phyloP scores from a whole-genome alignment of 1,284 basidiomycete species.

The Entoloma clypeatum region DNA sequence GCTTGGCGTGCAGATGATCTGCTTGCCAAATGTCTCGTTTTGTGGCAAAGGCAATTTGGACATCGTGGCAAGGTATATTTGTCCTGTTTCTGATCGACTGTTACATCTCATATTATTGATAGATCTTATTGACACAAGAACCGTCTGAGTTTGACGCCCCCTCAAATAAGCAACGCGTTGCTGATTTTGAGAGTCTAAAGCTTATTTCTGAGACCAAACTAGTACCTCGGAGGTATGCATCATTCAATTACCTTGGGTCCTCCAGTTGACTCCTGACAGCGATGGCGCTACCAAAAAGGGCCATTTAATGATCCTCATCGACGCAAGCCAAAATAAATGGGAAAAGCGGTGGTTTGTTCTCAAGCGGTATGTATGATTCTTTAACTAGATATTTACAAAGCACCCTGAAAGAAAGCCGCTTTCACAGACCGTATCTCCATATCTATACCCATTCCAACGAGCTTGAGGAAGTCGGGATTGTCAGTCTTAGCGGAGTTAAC shows the following conservation, averaged over 20 bases:
- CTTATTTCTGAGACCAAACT: conserved; percentile 70
- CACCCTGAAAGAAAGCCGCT: conserved; percentile 13
- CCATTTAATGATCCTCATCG: conserved; percentile 71
- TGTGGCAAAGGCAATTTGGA: conserved; percentile 85
- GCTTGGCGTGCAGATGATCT: conserved; percentile 63
- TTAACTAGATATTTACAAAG: not conserved
- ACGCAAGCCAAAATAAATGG: conserved; percentile 82
- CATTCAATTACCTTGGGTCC: conserved; percentile 1
- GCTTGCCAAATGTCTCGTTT: conserved; percentile 58
- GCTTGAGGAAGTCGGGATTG: conserved; percentile 78
- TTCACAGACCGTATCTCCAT: conserved; percentile 91
- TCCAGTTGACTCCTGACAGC: conserved; percentile 35
- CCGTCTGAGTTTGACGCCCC: conserved; percentile 52
- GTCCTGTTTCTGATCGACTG: conserved; percentile 5
- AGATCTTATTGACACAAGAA: conserved; percentile 78
- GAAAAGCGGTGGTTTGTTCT: conserved; percentile 84
- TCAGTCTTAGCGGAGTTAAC: conserved; percentile 82
- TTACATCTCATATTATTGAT: conserved; percentile 14
- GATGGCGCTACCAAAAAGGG: conserved; percentile 85
- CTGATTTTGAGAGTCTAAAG: conserved; percentile 52
- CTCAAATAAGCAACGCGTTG: conserved; percentile 38
- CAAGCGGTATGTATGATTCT: conserved; percentile 52
- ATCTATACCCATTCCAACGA: conserved; percentile 82
- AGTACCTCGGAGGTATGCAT: conserved; percentile 62
- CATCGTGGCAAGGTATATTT: conserved; percentile 65